phyloP scores from a whole-genome alignment of 225 moss, liverwort and hornwort species.

The Sphagnum tenellum region DNA sequence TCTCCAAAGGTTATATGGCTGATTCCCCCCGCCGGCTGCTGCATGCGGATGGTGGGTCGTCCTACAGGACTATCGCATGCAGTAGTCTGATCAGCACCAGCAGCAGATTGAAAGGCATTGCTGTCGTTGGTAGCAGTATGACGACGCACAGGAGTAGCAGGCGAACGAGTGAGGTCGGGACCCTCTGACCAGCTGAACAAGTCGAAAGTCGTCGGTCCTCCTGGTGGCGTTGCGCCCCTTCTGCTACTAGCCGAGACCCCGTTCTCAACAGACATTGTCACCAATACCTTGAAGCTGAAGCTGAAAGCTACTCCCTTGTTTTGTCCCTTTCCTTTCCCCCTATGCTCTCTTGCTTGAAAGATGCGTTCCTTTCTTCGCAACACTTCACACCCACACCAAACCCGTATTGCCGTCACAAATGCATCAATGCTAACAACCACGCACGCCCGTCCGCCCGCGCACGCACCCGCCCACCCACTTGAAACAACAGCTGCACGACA shows the following conservation, averaged over 20 bases:
- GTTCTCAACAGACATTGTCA: conserved; percentile 81
- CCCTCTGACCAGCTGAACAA: conserved; percentile 85
- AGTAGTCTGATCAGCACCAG: conserved; percentile 36
- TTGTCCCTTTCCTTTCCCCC: too few species aligned
- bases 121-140: conserved; percentile 32
- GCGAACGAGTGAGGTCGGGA: conserved; percentile 30
- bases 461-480: too few species aligned
- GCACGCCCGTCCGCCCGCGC: too few species aligned
- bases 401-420: too few species aligned
- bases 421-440: too few species aligned
- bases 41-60: conserved; percentile 65
- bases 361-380: too few species aligned
- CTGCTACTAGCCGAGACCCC: conserved; percentile 25
- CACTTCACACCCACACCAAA: too few species aligned
- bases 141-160: conserved; percentile 37
- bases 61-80: conserved; percentile 45
- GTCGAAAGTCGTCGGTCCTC: conserved; percentile 83
- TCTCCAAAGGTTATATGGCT: conserved; percentile 66
- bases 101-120: conserved; percentile 30
- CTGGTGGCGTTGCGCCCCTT: conserved; percentile 80
- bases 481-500: too few species aligned
- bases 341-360: too few species aligned
- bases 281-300: too few species aligned
- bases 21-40: conserved; percentile 79
- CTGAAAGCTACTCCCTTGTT: too few species aligned